Evolutionary conservation across 352 stramenopile genomes (phyloP).

Genomic region (Pythium periplocum): DNA sequence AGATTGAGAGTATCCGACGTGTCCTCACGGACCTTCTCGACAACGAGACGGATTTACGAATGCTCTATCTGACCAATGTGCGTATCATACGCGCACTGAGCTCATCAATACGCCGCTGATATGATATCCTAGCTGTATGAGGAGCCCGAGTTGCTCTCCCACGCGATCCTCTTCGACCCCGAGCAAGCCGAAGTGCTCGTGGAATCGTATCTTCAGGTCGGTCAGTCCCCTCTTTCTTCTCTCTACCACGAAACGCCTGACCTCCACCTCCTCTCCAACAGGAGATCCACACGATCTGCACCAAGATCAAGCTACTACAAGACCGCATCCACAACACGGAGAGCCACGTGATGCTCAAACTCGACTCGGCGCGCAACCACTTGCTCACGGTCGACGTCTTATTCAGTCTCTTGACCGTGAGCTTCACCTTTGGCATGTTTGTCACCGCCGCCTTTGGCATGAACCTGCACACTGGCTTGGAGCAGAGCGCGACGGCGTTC

Average conservation of each 20-base stretch:
- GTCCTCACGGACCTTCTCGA: constrained; percentile 27
- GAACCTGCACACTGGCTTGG: constrained; percentile 31
- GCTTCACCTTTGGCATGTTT: constrained; percentile 50
- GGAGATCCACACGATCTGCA: constrained; percentile 63
- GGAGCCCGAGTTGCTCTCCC: constrained; percentile 28
- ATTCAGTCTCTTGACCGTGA: constrained; percentile 54
- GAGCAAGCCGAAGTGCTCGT: constrained; percentile 54
- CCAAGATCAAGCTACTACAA: constrained; percentile 58
- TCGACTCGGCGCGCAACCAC: constrained; percentile 66
- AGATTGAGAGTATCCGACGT: constrained; percentile 17
- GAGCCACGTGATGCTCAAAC: constrained; percentile 65
- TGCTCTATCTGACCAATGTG: constrained; percentile 33
- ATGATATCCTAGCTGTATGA: constrained; percentile 20
- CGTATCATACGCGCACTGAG: not conserved
- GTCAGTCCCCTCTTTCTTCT: not conserved
- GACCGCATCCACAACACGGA: constrained; percentile 71
- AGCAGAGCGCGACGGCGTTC: constrained; percentile 2
- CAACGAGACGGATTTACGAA: constrained; percentile 25
- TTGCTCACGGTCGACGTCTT: constrained; percentile 48
- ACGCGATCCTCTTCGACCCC: constrained; percentile 35
- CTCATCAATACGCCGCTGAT: too few relatives aligned
- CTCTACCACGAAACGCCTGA: too few relatives aligned
- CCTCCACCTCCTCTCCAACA: constrained; percentile 12
- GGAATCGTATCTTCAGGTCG: constrained; percentile 37
- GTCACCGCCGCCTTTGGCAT: constrained; percentile 59